Evolutionary conservation across 257 asterid species (phyloP), one percentile per base, ranked within the genome.

Genomic region (Plantago elongata): DNA sequence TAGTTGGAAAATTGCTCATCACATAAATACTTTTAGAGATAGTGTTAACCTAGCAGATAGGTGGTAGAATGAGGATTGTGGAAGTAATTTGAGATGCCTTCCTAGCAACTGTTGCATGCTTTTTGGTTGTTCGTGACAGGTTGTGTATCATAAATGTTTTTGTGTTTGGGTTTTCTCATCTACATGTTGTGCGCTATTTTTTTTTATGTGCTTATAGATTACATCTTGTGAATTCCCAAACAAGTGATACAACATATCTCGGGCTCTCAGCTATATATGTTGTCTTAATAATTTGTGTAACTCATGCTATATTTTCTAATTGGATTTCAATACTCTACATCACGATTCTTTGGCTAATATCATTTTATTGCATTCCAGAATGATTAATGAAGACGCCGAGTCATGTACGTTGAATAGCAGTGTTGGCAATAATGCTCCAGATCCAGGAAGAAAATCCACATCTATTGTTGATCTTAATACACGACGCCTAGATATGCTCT

Each of bases 341-440:
- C 7, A 34, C 40, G 40, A 34, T 34, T 34, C 38, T 61, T 54
- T 45, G 18, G 46, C 66, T 69, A 51, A 66, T 63, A n/a, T 70
- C 40, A 37, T 50, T 48, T 47, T 14, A 51, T 67, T 65, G 5
- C 13, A 22, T 45, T 64, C 62, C 67, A 82, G 84, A 56, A 79
- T 72, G 62, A 46, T 60, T 45, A 57, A 64, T 52, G 74, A 67
- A 75, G 85, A 59, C 29, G 79, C 79, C 37, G 79, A 82, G 67
- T 74, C 80, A 59, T 59, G 69, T 22, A 79, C 76, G 80, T 77
- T 68, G 72, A 72, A 59, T 18, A 72, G 67, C 75, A 75, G 75
- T 22, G 27, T 22, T 22, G 27, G 27, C 27, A 22, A 22, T 2
- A 22, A 2, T 54, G 65, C 77, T 75, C 51, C 58, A 46, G 77